Evolutionary conservation across 306 rosid genomes (phyloP).

Genomic region (Acmispon strigosus): DNA sequence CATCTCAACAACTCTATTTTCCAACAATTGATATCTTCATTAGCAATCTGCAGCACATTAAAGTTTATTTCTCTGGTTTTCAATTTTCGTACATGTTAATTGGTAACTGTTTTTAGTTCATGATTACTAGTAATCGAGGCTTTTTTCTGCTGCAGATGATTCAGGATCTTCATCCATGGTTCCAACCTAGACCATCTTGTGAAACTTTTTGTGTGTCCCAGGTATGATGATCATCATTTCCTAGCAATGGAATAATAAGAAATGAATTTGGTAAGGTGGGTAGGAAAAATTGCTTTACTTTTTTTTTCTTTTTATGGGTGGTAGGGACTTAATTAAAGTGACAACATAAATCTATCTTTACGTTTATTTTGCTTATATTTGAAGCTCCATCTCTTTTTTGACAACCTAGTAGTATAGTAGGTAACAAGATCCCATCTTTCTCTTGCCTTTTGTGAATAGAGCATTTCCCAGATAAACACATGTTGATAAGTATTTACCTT

Average conservation of each 20-base stretch:
- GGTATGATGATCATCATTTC: neutral
- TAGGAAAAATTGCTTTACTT: neutral
- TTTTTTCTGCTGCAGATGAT: slow-evolving; percentile 8
- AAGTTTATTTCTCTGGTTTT: slow-evolving; percentile 3
- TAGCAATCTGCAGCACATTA: neutral
- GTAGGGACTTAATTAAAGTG: slow-evolving; percentile 28
- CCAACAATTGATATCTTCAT: too few relatives aligned
- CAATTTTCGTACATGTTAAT: neutral
- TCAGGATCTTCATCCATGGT: neutral
- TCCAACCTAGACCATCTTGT: neutral
- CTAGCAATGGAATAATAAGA: neutral
- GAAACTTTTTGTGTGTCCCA: neutral
- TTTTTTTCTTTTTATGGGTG: neutral
- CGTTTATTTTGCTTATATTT: slow-evolving; percentile 30
- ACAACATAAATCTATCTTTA: slow-evolving; percentile 10
- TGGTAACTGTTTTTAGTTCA: slow-evolving; percentile 15
- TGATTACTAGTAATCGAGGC: neutral
- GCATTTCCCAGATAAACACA: neutral
- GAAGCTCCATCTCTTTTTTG: slow-evolving; percentile 27
- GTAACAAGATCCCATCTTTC: slow-evolving; percentile 27
- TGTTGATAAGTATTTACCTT: neutral
- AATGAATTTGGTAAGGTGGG: slow-evolving; percentile 12
- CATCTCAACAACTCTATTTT: too few relatives aligned
- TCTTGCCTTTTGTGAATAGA: slow-evolving; percentile 20
- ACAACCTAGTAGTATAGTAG: slow-evolving; percentile 20